Evolutionary conservation across 1,284 basidiomycete species (phyloP), one percentile per base, ranked within the genome.

Genomic region (Leucoagaricus sp.): DNA sequence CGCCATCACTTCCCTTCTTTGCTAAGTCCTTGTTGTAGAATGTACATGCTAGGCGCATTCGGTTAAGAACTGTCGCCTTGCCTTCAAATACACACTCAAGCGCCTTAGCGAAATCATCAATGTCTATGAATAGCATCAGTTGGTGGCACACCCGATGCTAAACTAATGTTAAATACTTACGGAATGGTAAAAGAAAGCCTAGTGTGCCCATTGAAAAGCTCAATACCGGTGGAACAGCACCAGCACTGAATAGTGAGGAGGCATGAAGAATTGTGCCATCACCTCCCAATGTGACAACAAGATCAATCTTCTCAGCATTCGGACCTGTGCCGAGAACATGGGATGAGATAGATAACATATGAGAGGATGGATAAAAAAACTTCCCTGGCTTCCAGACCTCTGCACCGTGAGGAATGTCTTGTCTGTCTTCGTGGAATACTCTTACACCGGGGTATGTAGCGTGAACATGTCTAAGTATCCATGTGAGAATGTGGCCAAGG

Each of bases 161-260:
- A 23, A 55, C 47, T 38, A 17, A 40, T 15, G n/a, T 19, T 9
- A 60, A 26, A 46, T 4, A 81, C 93, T 76, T 66, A 94, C 94
- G 91, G 72, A 97, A 98, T 0, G 96, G 96, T 17, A 98, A 80
- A 15, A 98, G 75, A 71, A 98, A 98, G 1, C 96, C 96, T 0
- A 98, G 78, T 1, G 93, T 96, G 6, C 96, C 96, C 91, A 98
- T 94, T 0, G 92, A 95, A 73, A 98, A 97, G 67, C 93, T 96
- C 34, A 98, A 76, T 0, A 98, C 95, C 0, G 96, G 96, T 1
- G 96, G 96, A 12, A 97, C 95, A 21, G 93, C 89, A 31, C 90
- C 91, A 7, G 83, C 78, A 64, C 89, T 91, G 71, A 98, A 98
- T 5, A 98, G 76, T 23, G 93, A 94, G 4, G 95, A 96, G 0